Evolutionary conservation across 2,329 filamentous ascomycete species (phyloP).

Genomic region (Mycosphaerelloides madeirae): DNA sequence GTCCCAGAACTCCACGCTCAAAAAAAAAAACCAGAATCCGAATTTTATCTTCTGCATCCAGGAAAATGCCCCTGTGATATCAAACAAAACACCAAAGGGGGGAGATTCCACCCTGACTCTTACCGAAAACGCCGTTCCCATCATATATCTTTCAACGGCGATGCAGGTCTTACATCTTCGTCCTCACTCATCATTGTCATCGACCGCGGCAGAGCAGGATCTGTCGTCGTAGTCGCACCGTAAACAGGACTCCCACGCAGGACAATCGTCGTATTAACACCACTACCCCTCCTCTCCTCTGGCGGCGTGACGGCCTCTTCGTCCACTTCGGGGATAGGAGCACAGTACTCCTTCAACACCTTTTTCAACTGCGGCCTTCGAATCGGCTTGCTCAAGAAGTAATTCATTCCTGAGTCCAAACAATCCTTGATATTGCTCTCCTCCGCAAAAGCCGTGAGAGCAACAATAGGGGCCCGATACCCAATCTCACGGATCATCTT

Average conservation of each 20-base stretch:
- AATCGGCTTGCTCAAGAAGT: slow-evolving; percentile 73
- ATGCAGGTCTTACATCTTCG: too few relatives aligned
- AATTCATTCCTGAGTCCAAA: slow-evolving; percentile 87
- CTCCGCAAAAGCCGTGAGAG: slow-evolving; percentile 83
- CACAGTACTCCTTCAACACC: slow-evolving; percentile 72
- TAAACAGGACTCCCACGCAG: background rate
- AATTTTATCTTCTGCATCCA: too few relatives aligned
- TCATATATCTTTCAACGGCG: too few relatives aligned
- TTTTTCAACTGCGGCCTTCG: slow-evolving; percentile 77
- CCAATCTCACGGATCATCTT: slow-evolving; percentile 80
- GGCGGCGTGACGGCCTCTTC: slow-evolving; percentile 10
- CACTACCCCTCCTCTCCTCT: slow-evolving; percentile 7
- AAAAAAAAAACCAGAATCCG: too few relatives aligned
- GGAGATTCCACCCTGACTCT: too few relatives aligned
- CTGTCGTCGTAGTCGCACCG: too few relatives aligned
- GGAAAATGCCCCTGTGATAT: too few relatives aligned
- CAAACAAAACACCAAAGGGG: too few relatives aligned
- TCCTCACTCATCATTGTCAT: too few relatives aligned
- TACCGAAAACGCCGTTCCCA: too few relatives aligned
- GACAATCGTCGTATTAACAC: slow-evolving; percentile 15
- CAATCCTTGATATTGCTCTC: slow-evolving; percentile 65
- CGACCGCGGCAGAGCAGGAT: too few relatives aligned
- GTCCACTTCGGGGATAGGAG: slow-evolving; percentile 18
- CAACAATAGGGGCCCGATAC: slow-evolving; percentile 86
- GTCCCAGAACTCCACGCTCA: too few relatives aligned